Conservation (phyloP, 2,329 filamentous ascomycete species). For the Stagonosporopsis rhizophila region DNA sequence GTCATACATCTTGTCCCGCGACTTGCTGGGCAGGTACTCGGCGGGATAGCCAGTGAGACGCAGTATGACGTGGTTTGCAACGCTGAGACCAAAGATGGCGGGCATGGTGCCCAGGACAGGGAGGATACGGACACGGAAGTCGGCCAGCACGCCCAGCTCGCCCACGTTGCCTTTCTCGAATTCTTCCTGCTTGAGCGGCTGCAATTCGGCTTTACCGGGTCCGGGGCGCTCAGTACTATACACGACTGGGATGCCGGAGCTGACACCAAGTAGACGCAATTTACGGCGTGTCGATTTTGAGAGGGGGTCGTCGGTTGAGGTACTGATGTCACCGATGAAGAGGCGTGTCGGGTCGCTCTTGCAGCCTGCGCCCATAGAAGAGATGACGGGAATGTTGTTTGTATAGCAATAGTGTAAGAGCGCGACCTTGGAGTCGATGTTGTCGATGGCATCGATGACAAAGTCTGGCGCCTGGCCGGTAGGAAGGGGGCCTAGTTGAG, state of each 20-base stretch:
- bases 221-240: slow-evolving; percentile 91
- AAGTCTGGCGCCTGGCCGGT: slow-evolving; percentile 75
- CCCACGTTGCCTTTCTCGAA: slow-evolving; percentile 84
- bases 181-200: slow-evolving; percentile 87
- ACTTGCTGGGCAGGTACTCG: slow-evolving; percentile 82
- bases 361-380: slow-evolving; percentile 94
- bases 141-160: slow-evolving; percentile 85
- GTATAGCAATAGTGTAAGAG: slow-evolving; percentile 87
- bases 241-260: slow-evolving; percentile 85
- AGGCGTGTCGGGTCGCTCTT: slow-evolving; percentile 87
- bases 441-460: slow-evolving; percentile 97
- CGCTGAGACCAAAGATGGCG: slow-evolving; percentile 89
- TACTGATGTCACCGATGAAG: slow-evolving; percentile 88
- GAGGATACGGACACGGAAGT: slow-evolving; percentile 93
- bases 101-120: slow-evolving; percentile 97
- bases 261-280: slow-evolving; percentile 78
- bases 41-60: slow-evolving; percentile 82
- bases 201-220: slow-evolving; percentile 86
- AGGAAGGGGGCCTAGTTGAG: slow-evolving; percentile 71
- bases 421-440: slow-evolving; percentile 95
- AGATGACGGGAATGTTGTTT: slow-evolving; percentile 81
- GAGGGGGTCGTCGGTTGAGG: slow-evolving; percentile 85
- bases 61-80: slow-evolving; percentile 92
- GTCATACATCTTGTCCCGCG: slow-evolving; percentile 90
- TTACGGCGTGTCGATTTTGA: slow-evolving; percentile 83